Evolutionary conservation across 495 filamentous ascomycete species (phyloP).

Genomic region (Aspergillus homomorphus): DNA sequence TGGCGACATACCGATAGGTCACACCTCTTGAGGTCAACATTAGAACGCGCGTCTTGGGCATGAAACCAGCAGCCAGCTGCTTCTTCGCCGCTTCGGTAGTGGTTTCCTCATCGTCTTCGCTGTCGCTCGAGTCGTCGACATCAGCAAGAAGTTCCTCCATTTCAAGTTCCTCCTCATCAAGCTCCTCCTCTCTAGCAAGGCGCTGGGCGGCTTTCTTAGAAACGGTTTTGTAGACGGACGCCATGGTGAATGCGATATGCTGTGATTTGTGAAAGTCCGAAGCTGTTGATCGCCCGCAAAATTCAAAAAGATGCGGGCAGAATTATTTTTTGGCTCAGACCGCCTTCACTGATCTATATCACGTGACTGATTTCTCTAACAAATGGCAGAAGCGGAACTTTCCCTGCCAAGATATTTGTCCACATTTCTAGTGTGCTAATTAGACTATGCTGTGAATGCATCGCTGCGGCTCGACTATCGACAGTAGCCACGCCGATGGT

Average conservation of each 20-base stretch:
- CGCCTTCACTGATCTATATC: slow-evolving; percentile 25
- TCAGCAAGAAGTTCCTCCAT: slow-evolving; percentile 41
- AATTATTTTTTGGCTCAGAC: slow-evolving; percentile 40
- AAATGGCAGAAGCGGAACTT: background rate
- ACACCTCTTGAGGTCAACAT: slow-evolving; percentile 88
- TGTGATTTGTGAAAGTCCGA: slow-evolving; percentile 9
- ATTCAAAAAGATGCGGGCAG: slow-evolving; percentile 39
- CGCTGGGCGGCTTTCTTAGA: slow-evolving; percentile 59
- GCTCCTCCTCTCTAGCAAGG: slow-evolving; percentile 30
- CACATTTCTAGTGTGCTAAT: background rate
- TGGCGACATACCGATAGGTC: slow-evolving; percentile 68
- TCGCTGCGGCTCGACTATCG: no score
- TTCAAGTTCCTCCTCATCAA: slow-evolving; percentile 36
- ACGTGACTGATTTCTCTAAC: slow-evolving; percentile 20
- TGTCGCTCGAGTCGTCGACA: slow-evolving; percentile 47
- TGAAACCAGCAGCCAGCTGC: slow-evolving; percentile 40
- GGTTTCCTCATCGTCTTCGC: slow-evolving; percentile 44
- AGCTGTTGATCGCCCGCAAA: slow-evolving; percentile 16
- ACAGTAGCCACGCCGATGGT: no score
- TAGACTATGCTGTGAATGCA: no score
- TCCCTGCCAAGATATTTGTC: background rate
- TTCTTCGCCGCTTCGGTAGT: slow-evolving; percentile 35
- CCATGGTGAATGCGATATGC: slow-evolving; percentile 57
- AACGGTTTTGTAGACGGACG: slow-evolving; percentile 89
- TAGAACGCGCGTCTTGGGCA: slow-evolving; percentile 69